phyloP scores from a whole-genome alignment of 2,329 filamentous ascomycete genomes.

The Coniochaeta pulveracea region DNA sequence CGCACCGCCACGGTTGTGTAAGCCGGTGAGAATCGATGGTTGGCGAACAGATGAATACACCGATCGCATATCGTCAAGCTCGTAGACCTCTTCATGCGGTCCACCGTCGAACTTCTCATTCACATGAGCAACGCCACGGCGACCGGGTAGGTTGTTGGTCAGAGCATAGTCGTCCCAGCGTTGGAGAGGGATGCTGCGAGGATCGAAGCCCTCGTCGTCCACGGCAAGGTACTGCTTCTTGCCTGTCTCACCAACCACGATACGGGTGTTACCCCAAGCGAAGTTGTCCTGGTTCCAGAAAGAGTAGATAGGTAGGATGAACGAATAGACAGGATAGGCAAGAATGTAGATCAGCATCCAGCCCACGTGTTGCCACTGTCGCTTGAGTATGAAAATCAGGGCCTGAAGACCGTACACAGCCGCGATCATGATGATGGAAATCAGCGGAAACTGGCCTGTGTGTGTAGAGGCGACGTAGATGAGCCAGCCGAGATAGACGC shows the following conservation, averaged over 20 bases:
- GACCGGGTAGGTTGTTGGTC: conserved; percentile 78
- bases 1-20: conserved; percentile 57
- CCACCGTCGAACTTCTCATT: conserved; percentile 53
- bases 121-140: conserved; percentile 58
- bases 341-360: conserved; percentile 99
- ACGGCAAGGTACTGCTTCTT: conserved; percentile 82
- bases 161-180: conserved; percentile 95
- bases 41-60: conserved; percentile 86
- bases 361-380: conserved; percentile 96
- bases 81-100: conserved; percentile 67
- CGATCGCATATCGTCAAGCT: conserved; percentile 97
- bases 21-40: conserved; percentile 80
- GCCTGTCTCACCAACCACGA: conserved; percentile 91
- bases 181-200: conserved; percentile 84
- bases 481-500: conserved; percentile 75
- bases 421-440: conserved; percentile 82
- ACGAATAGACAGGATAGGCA: conserved; percentile 90
- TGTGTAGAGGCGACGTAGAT: conserved; percentile 65
- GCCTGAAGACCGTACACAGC: conserved; percentile 93
- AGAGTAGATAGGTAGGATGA: conserved; percentile 85
- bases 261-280: conserved; percentile 95
- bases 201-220: conserved; percentile 78
- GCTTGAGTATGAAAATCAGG: conserved; percentile 89
- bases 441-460: conserved; percentile 66
- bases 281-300: conserved; percentile 99